Conservation (phyloP, 2,329 filamentous ascomycete species). For the Ophiostoma ulmi region DNA sequence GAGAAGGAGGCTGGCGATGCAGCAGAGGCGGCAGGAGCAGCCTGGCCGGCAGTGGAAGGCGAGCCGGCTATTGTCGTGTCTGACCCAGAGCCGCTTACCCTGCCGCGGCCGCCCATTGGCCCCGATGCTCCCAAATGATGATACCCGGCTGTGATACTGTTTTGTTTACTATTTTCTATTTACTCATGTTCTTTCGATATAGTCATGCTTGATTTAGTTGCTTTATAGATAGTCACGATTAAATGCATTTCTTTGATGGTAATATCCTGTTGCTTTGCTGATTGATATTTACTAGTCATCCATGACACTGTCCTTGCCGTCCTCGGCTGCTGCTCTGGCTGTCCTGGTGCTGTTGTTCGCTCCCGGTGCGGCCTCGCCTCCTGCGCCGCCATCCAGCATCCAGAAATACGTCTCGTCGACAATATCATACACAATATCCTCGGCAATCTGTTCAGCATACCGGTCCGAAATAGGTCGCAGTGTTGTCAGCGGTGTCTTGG, state of each 20-base stretch:
- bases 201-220: neutral
- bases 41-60: neutral
- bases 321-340: slow-evolving; percentile 9
- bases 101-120: slow-evolving; percentile 24
- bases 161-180: neutral
- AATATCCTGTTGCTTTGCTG: neutral
- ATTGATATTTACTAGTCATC: neutral
- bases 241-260: neutral
- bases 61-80: slow-evolving; percentile 20
- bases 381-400: slow-evolving; percentile 38
- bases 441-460: slow-evolving; percentile 87
- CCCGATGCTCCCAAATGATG: slow-evolving; percentile 12
- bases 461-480: slow-evolving; percentile 66
- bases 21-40: neutral
- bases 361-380: neutral
- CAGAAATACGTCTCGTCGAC: slow-evolving; percentile 92
- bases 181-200: neutral
- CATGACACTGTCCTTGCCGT: slow-evolving; percentile 12
- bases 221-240: neutral
- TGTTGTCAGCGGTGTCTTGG: slow-evolving; percentile 26
- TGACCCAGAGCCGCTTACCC: neutral
- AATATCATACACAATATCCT: slow-evolving; percentile 89
- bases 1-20: slow-evolving; percentile 38
- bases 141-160: neutral
- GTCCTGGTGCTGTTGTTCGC: slow-evolving; percentile 3